These are phyloP conservation scores for Hydnomerulius pinastri DNA, from an alignment of 768 basidiomycete species.

Conservation along the genomic window DNA sequence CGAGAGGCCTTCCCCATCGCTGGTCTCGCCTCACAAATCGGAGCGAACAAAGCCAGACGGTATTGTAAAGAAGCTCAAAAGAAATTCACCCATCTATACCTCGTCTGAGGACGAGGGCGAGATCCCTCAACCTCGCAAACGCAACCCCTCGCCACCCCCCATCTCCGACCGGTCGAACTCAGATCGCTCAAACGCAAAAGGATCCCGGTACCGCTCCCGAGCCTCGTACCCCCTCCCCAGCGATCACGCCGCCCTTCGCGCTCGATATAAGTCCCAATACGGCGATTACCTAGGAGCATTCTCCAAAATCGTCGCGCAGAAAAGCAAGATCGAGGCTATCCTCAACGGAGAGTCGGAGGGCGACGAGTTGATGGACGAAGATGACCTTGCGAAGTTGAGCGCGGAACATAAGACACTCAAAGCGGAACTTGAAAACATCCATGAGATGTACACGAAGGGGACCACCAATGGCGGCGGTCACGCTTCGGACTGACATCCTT, in stretches of 20 bases:
- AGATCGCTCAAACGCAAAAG: constrained; percentile 17
- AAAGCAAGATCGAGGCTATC: constrained; percentile 52
- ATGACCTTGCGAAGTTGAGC: constrained; percentile 50
- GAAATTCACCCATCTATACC: constrained; percentile 64
- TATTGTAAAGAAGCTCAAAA: constrained; percentile 40
- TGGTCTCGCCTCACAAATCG: constrained; percentile 9
- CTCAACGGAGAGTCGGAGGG: constrained; percentile 56
- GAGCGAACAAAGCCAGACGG: constrained; percentile 24
- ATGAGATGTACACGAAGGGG: constrained; percentile 35
- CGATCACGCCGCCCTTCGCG: constrained; percentile 54
- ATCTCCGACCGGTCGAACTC: constrained; percentile 23
- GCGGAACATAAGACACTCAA: constrained; percentile 46
- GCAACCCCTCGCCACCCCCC: constrained; percentile 29
- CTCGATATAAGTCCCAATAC: constrained; percentile 54
- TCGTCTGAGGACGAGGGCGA: constrained; percentile 66
- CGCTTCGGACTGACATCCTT: constrained; percentile 13
- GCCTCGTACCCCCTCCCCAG: constrained; percentile 39
- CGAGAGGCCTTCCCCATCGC: constrained; percentile 12
- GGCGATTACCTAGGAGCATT: constrained; percentile 50
- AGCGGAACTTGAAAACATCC: constrained; percentile 57
- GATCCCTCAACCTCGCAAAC: constrained; percentile 30
- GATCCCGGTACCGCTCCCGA: constrained; percentile 30
- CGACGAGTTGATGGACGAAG: constrained; percentile 56
- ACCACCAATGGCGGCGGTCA: constrained; percentile 6
- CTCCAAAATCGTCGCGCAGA: constrained; percentile 49